Evolutionary conservation across 768 basidiomycete species (phyloP), one percentile per base, ranked within the genome.

Genomic region (Russula brevipes): DNA sequence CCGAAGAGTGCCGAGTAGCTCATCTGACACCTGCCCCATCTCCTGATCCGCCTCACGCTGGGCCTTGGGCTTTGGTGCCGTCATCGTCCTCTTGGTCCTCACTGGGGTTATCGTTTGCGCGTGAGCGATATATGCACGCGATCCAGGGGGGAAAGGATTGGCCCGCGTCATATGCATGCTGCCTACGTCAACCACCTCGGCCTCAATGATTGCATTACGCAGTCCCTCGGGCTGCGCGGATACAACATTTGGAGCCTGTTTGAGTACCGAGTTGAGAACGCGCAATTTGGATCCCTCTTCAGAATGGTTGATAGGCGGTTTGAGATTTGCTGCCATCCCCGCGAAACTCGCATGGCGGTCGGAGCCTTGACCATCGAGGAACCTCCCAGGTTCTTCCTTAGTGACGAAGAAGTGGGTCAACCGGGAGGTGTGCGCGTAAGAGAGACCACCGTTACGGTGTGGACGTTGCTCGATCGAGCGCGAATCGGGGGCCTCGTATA

Each of bases 371-470:
- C 7, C 30, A 11, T 59, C 57, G 41, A 72, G 35, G 66, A 86
- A 63, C 60, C 89, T 79, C 55, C 87, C 91, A 7, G 84, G 82
- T 67, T 82, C 78, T 17, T 83, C 74, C 63, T 76, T 78, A 8
- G 78, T 78, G 70, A 76, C 78, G 71, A 85, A 75, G 56, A 75
- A 74, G 0, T 80, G 77, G 57, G 89, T 86, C 53, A 91, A 73
- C 6, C 64, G 57, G 6, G 86, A 78, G 41, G 81, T 78, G 45
- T 77, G 75, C 3, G 82, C 72, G 72, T 92, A 93, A 50, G 76
- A 74, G 46, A 91, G 77, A 3, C 82, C 91, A 44, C 79, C 89
- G 42, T 74, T 78, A 33, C 75, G 78, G 67, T 92, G 91, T 0
- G 88, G 88, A 59, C 82, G 78, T 47, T 81, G 85, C 63, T 85